Conservation (phyloP, 1,284 basidiomycete genomes). For the Naganishia sp. region DNA sequence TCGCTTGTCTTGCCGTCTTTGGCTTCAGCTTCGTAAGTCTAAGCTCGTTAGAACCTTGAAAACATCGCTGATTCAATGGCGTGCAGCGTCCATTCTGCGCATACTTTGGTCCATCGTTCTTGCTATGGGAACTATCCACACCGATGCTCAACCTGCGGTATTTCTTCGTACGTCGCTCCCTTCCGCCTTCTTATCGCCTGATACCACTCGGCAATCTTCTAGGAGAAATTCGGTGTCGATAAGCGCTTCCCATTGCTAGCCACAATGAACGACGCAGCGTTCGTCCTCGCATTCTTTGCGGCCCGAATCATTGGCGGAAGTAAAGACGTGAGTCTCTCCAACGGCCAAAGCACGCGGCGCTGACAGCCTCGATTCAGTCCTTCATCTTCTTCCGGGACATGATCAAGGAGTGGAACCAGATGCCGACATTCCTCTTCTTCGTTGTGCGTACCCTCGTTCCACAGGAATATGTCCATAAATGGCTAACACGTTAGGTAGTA, state of each 20-base stretch:
- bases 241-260: constrained; percentile 37
- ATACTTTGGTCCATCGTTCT: constrained; percentile 44
- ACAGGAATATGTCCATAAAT: background rate
- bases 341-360: background rate
- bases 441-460: constrained; percentile 32
- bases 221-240: constrained; percentile 41
- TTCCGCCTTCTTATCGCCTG: background rate
- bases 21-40: constrained; percentile 42
- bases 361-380: constrained; percentile 32
- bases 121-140: constrained; percentile 46
- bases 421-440: constrained; percentile 38
- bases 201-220: background rate
- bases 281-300: constrained; percentile 45
- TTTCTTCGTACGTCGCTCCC: constrained; percentile 40
- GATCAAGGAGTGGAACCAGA: constrained; percentile 37
- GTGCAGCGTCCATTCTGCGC: constrained; percentile 43
- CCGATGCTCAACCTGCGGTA: constrained; percentile 47
- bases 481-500: constrained; percentile 32
- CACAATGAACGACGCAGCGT: constrained; percentile 40
- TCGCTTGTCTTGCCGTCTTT: constrained; percentile 42
- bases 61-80: background rate
- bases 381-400: constrained; percentile 41
- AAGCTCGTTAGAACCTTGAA: background rate
- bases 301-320: constrained; percentile 44
- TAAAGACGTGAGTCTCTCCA: constrained; percentile 36